phyloP scores from a whole-genome alignment of 2,329 filamentous ascomycete genomes.

The Colletotrichum acutatum region DNA sequence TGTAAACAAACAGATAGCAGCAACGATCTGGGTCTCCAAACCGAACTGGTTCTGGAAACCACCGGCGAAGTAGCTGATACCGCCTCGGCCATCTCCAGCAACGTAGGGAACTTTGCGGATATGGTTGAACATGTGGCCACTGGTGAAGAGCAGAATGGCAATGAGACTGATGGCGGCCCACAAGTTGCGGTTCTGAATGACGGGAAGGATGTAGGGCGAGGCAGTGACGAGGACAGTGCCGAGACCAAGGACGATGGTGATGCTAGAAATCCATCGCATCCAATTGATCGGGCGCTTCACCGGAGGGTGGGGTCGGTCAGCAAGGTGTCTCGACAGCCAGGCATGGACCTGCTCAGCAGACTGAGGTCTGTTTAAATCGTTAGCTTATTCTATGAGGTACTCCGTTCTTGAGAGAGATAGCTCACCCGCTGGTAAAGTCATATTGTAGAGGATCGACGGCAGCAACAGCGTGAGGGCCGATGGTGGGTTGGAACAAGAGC shows the following conservation, averaged over 20 bases:
- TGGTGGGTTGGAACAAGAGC: slow-evolving; percentile 86
- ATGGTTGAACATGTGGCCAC: slow-evolving; percentile 99
- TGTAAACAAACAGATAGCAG: slow-evolving; percentile 83
- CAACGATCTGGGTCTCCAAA: slow-evolving; percentile 94
- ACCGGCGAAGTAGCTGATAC: slow-evolving; percentile 87
- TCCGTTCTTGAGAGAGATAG: background rate
- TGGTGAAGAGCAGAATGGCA: slow-evolving; percentile 90
- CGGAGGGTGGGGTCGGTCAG: slow-evolving; percentile 80
- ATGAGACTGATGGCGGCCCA: slow-evolving; percentile 94
- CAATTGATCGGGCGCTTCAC: slow-evolving; percentile 90
- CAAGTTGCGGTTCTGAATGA: slow-evolving; percentile 89
- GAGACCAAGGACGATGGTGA: slow-evolving; percentile 75
- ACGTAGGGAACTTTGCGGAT: slow-evolving; percentile 97
- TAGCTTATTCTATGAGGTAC: slow-evolving; percentile 9
- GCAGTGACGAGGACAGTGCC: slow-evolving; percentile 77
- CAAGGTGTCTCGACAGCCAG: slow-evolving; percentile 84
- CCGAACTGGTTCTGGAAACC: slow-evolving; percentile 96
- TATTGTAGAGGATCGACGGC: slow-evolving; percentile 79
- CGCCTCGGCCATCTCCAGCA: slow-evolving; percentile 83
- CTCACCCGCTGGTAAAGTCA: slow-evolving; percentile 86
- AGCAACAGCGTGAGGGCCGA: slow-evolving; percentile 79
- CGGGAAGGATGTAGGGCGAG: slow-evolving; percentile 81
- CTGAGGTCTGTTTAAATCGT: slow-evolving; percentile 64
- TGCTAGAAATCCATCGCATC: slow-evolving; percentile 74
- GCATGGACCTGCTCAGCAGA: slow-evolving; percentile 80